Base-by-base conservation (phyloP, 495 filamentous ascomycete species). In the Parmelia sp. region DNA sequence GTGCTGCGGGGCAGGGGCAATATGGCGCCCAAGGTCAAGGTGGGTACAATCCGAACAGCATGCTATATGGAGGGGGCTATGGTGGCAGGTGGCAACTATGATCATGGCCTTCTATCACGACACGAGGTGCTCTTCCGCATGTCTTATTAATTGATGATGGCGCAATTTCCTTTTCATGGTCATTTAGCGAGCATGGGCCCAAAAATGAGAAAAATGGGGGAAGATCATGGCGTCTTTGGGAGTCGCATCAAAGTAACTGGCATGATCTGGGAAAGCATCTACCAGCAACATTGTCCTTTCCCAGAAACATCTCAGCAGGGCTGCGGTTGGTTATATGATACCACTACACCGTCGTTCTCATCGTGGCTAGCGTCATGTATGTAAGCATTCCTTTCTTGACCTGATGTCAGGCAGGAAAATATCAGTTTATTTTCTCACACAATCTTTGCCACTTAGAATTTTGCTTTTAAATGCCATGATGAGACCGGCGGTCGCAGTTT, bases 11-110 rank as follows among this genome's bases (percentile, higher is more conserved):
- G 76, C 91, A 95, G 83, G 88, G 88, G 78, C 84, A 91, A 75
- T 92, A 91, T 76, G 85, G 86, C 80, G 87, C 88, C 78, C 94
- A 96, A 85, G 85, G 86, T 80, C 91, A 93, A 96, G 92, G 92
- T 96, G 94, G 92, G 90, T 96, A 93, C 86, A 92, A 90, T 76
- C 88, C 85, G 68, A 77, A 77, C 62, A 84, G 74, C 74, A 88
- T 91, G 86, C 90, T 92, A 83, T 96, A 96, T 75, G 90, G 88
- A 74, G 81, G 83, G 73, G 85, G 84, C 64, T 87, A 89, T 72
- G 80, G 80, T 74, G 80, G 86, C 69, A 90, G 89, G 88, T 92
- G 86, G 87, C 78, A 72, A 69, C 71, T 69, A 71, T 53, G 53
- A 66, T 64, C 27, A 58, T 42, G 29, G 29, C 17, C 27, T 53